phyloP scores from a whole-genome alignment of 73 alveolate species.

The Stentor roeselii region DNA sequence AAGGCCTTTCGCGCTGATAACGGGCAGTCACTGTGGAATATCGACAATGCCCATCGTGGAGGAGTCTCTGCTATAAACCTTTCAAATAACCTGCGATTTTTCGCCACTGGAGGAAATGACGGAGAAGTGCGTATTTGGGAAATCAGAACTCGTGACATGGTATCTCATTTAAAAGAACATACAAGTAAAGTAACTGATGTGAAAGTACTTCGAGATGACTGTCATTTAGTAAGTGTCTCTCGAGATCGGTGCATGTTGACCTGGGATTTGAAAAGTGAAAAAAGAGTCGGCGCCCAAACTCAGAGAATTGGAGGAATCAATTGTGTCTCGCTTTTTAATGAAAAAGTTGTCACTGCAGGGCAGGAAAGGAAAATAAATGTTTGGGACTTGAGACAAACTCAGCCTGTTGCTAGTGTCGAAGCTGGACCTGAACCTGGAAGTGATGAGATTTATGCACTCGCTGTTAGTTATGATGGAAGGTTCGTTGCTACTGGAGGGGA shows the following conservation, averaged over 20 bases:
- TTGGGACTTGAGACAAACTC: constrained; percentile 91
- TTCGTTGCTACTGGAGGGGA: constrained; percentile 87
- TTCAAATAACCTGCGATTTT: constrained; percentile 72
- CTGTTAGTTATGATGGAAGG: constrained; percentile 65
- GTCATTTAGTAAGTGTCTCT: constrained; percentile 80
- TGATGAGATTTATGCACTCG: constrained; percentile 85
- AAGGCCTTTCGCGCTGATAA: constrained; percentile 79
- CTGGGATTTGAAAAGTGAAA: constrained; percentile 93
- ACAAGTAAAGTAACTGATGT: constrained; percentile 88
- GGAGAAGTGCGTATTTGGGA: constrained; percentile 98
- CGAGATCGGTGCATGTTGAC: constrained; percentile 79
- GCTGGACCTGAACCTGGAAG: constrained; percentile 86
- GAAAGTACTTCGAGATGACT: constrained; percentile 84
- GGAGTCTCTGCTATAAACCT: constrained; percentile 91
- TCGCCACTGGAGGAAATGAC: constrained; percentile 88
- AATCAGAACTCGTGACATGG: constrained; percentile 90
- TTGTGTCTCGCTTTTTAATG: constrained; percentile 74
- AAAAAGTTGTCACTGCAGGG: constrained; percentile 83
- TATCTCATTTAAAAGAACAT: constrained; percentile 92
- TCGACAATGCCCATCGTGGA: constrained; percentile 93
- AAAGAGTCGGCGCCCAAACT: constrained; percentile 91
- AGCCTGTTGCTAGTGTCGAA: constrained; percentile 69
- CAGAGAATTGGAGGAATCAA: constrained; percentile 96
- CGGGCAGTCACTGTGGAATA: constrained; percentile 90
- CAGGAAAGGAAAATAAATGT: constrained; percentile 91